Evolutionary conservation across 176 grass and related monocot species (phyloP).

Genomic region (Triticum turgidum): DNA sequence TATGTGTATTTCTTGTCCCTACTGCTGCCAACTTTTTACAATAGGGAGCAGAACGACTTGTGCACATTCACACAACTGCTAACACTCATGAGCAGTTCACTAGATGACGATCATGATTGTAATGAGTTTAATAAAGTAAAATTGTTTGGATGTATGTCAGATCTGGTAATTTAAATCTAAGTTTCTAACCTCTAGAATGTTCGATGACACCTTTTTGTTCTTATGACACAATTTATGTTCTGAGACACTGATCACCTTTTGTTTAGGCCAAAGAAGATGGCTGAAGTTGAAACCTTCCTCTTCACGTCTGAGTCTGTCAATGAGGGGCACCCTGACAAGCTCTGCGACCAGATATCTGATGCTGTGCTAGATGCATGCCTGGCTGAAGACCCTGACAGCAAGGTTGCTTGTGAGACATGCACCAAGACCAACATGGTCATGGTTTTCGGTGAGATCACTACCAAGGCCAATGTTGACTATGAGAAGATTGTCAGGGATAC

Average conservation of each 20-base stretch:
- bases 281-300: conserved; percentile 14
- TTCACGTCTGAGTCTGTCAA: conserved; percentile 17
- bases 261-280: not conserved
- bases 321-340: conserved; percentile 12
- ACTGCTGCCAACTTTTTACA: not conserved
- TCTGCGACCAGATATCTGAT: conserved; percentile 23
- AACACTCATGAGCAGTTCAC: not conserved
- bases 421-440: conserved; percentile 24
- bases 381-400: conserved; percentile 20
- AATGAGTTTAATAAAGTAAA: not conserved
- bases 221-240: not conserved
- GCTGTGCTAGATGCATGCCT: conserved; percentile 13
- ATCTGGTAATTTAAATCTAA: not conserved
- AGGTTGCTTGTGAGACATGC: conserved; percentile 22
- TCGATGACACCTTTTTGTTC: not conserved
- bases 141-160: not conserved
- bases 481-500: conserved; percentile 22
- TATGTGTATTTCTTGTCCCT: not conserved
- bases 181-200: not conserved
- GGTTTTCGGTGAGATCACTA: conserved; percentile 19
- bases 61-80: not conserved
- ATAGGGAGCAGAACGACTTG: not conserved
- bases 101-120: not conserved
- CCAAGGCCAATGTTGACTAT: conserved; percentile 22
- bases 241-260: conserved; percentile 6